Evolutionary conservation across 495 filamentous ascomycete genomes (phyloP), one percentile per base, ranked within the genome.

Genomic region (Thozetella sp.): DNA sequence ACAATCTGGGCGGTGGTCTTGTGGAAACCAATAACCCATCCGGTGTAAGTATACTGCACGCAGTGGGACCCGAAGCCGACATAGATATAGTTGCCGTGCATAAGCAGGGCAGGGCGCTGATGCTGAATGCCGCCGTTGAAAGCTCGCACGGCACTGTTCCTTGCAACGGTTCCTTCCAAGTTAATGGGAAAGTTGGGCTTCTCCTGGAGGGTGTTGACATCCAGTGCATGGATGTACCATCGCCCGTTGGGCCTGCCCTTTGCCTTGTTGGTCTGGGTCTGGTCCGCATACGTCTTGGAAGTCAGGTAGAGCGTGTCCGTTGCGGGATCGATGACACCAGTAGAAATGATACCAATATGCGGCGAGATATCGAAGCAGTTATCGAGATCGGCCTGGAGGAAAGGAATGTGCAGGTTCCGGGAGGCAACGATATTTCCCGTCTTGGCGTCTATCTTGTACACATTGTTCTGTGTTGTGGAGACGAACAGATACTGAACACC

Each of bases 311-410:
- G 71, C 22, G 74, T 74, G 15, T 73, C 73, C 0, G 77, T 73
- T 19, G 59, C 69, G 0, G 79, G 79, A 61, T 83, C 80, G 50
- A 83, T 82, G 11, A 83, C 76, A 20, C 75, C 75, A 3, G 76
- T 80, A 0, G 67, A 71, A 22, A 70, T 81, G 43, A 80, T 69
- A 1, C 80, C 80, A 45, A 83, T 67, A 27, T 64, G 64, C 51
- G 75, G 68, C 3, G 71, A 67, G 51, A 82, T 76, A 61, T 82
- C 80, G 25, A 72, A 69, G 55, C 80, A 83, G 25, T 76, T 75
- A 57, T 72, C 63, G 1, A 78, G 64, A 56, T 79, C 80, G 0
- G 67, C 66, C 12, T 69, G 63, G 17, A 79, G 60, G 60, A 81
- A 81, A 2, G 80, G 80, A 24, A 78, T 74, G 27, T 72, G 67